Base-by-base conservation (phyloP, 352 stramenopile genomes). In the Phytophthora ohioensis region DNA sequence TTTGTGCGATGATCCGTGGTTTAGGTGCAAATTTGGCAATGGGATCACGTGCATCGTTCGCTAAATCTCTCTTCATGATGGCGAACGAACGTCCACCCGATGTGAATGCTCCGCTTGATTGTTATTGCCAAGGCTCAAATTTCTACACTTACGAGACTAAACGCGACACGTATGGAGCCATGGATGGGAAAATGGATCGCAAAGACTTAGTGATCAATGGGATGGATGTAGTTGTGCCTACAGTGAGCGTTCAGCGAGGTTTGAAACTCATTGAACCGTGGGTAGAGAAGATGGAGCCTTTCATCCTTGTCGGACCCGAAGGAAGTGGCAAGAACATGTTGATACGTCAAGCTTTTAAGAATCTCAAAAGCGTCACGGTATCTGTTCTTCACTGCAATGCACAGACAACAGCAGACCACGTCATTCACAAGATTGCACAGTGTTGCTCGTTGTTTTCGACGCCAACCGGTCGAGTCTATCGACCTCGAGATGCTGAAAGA, bases 261-360 rank as follows among this genome's bases (percentile, higher is more conserved):
- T 69, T 98, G 47, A 91, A 94, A 52, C 82, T 93, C 21, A 87
- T 98, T 21, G 80, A 93, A 52, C 90, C 90, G 13, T 99, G 96
- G 96, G 91, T 98, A 4, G 86, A 98, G 7, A 82, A 84, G 27
- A 94, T 96, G 83, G 91, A 98, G 71, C 96, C 96, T 13, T 99
- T 99, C 70, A 97, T 99, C 49, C 76, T 99, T 5, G 96, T 99
- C 1, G 96, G 96, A 0, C 96, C 96, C 0, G 90, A 98, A 74
- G 96, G 96, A 46, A 97, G 91, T 42, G 96, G 96, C 51, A 99
- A 99, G 77, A 96, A 97, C 60, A 97, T 98, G 88, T 78, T 98
- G 30, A 97, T 99, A 36, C 87, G 90, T 5, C 84, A 98, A 60
- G 94, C 91, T 0, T 98, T 98, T 48, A 76, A 80, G 42, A 87